Percentiles rank a stretch among this genome's conserved stretches.
phyloP scores from a whole-genome alignment of 1,284 basidiomycete species.

The Cryptococcus floricola region DNA sequence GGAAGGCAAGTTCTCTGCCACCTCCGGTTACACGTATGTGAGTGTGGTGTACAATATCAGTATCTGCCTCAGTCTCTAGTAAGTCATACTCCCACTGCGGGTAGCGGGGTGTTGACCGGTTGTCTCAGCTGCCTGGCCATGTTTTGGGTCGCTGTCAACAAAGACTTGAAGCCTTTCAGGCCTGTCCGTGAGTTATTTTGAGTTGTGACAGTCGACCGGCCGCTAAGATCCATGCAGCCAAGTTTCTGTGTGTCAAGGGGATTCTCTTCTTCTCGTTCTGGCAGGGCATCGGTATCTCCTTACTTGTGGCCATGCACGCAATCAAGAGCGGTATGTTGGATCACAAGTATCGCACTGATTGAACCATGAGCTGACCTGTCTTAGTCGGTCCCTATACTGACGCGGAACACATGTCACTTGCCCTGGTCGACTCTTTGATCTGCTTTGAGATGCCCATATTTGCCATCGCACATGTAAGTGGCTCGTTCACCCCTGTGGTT shows the following conservation, averaged over 20 bases:
- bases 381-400: constrained; percentile 82
- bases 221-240: constrained; percentile 57
- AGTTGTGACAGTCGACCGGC: no score
- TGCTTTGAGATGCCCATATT: constrained; percentile 98
- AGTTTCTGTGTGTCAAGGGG: constrained; percentile 96
- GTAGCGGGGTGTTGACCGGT: not conserved
- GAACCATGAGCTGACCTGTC: constrained; percentile 7
- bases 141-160: constrained; percentile 86
- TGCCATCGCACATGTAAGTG: constrained; percentile 70
- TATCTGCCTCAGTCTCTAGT: constrained; percentile 52
- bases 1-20: constrained; percentile 77
- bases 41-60: constrained; percentile 67
- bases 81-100: constrained; percentile 9
- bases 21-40: constrained; percentile 89
- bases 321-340: constrained; percentile 58
- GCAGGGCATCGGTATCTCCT: constrained; percentile 83
- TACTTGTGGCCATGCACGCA: constrained; percentile 74
- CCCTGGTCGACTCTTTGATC: constrained; percentile 82
- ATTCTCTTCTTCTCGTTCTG: constrained; percentile 98
- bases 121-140: constrained; percentile 74
- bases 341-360: not conserved
- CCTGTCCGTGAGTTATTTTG: constrained; percentile 49
- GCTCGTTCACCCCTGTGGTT: not conserved
- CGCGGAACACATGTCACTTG: constrained; percentile 83
- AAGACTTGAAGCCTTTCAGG: constrained; percentile 83